Evolutionary conservation across 164 flowering plant species (phyloP).

Genomic region (Euptelea pleiosperma): DNA sequence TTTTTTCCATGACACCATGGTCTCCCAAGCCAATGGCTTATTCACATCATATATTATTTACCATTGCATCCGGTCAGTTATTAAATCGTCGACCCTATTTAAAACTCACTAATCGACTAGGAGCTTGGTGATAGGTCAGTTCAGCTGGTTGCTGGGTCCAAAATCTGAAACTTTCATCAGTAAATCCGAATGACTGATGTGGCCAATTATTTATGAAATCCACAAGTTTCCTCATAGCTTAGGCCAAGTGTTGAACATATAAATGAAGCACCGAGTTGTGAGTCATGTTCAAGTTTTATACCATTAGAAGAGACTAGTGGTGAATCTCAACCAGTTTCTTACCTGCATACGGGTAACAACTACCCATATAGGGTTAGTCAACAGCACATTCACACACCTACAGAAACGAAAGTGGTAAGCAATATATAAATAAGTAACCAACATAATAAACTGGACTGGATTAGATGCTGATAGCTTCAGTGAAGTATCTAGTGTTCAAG

Average conservation of each 20-base stretch:
- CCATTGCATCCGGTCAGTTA: too few species aligned
- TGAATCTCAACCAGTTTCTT: conserved; percentile 13
- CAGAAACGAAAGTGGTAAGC: conserved; percentile 14
- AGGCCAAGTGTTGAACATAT: background rate
- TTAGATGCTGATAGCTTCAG: too few species aligned
- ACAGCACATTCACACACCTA: conserved; percentile 89
- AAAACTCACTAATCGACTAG: background rate
- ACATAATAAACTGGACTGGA: background rate
- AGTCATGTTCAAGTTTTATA: background rate
- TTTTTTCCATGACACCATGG: too few species aligned
- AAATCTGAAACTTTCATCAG: too few species aligned
- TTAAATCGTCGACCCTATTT: background rate
- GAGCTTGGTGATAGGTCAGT: background rate
- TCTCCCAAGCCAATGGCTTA: too few species aligned
- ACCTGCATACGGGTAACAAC: conserved; percentile 99
- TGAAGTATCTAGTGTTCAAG: too few species aligned
- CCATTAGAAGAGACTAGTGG: background rate
- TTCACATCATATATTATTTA: too few species aligned
- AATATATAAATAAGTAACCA: background rate
- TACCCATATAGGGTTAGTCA: conserved; percentile 97
- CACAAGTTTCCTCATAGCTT: background rate
- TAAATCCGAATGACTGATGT: too few species aligned
- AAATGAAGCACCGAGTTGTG: background rate
- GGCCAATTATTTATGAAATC: background rate
- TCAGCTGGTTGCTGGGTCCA: too few species aligned